Conservation (phyloP, 192 early-diverging fungal genomes). For the Podila epicladia region DNA sequence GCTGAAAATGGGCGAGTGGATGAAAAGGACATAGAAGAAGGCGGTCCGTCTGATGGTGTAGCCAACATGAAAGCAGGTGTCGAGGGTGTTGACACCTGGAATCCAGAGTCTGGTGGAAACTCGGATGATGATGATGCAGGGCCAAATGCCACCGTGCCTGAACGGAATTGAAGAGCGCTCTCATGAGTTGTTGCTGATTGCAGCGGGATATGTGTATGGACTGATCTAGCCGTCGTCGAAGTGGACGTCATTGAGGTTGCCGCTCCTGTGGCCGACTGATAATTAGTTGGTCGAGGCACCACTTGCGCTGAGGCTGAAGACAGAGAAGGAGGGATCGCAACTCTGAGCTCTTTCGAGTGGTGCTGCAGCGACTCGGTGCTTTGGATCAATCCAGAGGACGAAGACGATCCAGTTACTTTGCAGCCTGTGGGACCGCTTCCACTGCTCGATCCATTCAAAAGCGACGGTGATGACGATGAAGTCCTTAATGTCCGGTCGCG, state of each 20-base stretch:
- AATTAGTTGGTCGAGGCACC: neutral
- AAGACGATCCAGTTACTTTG: neutral
- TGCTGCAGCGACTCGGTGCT: neutral
- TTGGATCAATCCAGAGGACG: neutral
- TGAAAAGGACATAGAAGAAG: neutral
- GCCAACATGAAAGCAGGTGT: neutral
- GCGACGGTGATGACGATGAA: constrained; percentile 1
- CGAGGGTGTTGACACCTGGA: neutral
- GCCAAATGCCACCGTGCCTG: neutral
- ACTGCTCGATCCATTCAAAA: constrained; percentile 5
- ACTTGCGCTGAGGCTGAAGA: neutral
- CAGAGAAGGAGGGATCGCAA: neutral
- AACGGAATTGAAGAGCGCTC: neutral
- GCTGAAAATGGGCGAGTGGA: neutral
- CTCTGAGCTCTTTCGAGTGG: neutral
- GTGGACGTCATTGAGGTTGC: neutral
- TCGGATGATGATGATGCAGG: neutral
- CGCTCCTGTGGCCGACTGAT: neutral
- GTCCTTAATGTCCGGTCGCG: constrained; percentile 1
- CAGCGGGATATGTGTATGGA: too few species aligned
- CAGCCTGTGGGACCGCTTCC: too few species aligned
- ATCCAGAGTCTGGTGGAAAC: neutral
- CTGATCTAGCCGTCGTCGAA: too few species aligned
- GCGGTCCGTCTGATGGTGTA: neutral
- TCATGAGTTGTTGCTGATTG: neutral